These are phyloP conservation scores for Acer negundo DNA, from an alignment of 345 rosid species.

Conservation along the genomic window DNA sequence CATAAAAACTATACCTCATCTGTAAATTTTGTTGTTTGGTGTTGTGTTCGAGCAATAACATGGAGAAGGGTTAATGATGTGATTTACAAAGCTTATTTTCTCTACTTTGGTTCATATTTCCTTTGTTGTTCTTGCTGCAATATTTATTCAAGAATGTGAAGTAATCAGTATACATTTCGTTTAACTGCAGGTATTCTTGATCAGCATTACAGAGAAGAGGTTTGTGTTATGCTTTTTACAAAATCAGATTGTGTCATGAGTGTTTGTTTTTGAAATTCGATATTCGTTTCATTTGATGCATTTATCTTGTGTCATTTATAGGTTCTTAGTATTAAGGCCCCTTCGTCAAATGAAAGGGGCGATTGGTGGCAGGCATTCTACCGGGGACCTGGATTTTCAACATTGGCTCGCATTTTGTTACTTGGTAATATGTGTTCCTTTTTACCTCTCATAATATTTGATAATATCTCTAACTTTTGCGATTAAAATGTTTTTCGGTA, in stretches of 20 bases:
- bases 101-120: background rate
- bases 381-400: constrained; percentile 71
- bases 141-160: background rate
- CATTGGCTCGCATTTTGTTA: constrained; percentile 67
- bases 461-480: background rate
- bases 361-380: constrained; percentile 61
- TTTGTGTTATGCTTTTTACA: constrained; percentile 27
- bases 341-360: constrained; percentile 51
- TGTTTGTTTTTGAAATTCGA: background rate
- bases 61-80: background rate
- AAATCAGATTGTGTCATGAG: background rate
- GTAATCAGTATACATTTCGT: background rate
- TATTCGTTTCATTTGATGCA: constrained; percentile 7
- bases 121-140: background rate
- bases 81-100: background rate
- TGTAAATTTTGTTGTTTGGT: background rate
- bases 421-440: constrained; percentile 44
- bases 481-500: background rate
- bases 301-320: constrained; percentile 23
- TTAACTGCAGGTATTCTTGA: constrained; percentile 50
- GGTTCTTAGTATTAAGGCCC: constrained; percentile 43
- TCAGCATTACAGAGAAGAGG: constrained; percentile 56
- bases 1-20: background rate
- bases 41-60: background rate
- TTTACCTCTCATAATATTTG: background rate